Evolutionary conservation across 345 rosid species (phyloP).

Genomic region (Leavenworthia alabamica): DNA sequence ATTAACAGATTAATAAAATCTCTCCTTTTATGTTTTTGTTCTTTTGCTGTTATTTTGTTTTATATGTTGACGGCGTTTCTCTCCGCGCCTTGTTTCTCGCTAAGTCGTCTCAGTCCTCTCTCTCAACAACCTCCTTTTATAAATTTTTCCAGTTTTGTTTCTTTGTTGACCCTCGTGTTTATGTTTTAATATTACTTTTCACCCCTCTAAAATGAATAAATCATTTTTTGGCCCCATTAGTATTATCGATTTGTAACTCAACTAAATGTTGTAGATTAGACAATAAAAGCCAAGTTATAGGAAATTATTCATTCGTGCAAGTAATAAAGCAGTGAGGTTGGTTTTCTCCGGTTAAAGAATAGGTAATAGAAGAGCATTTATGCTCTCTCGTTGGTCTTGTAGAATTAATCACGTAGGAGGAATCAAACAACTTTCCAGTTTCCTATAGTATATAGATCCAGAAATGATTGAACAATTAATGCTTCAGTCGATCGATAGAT

Average conservation of each 20-base stretch:
- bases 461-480: too few species aligned
- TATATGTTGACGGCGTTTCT: conserved; percentile 52
- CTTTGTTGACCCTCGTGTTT: conserved; percentile 7
- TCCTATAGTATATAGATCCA: too few species aligned
- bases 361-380: too few species aligned
- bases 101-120: conserved; percentile 35
- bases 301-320: conserved; percentile 3
- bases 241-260: not conserved
- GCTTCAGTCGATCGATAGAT: too few species aligned
- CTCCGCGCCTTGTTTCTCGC: conserved; percentile 80
- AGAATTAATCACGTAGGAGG: too few species aligned
- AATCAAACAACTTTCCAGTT: too few species aligned
- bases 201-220: not conserved
- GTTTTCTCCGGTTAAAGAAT: too few species aligned
- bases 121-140: conserved; percentile 12
- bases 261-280: not conserved
- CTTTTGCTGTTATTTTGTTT: too few species aligned
- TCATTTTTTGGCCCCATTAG: not conserved
- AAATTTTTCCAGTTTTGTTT: not conserved
- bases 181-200: not conserved
- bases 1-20: conserved; percentile 13
- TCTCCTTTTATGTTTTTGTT: not conserved
- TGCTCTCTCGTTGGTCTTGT: too few species aligned
- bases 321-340: too few species aligned
- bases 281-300: not conserved